Evolutionary conservation across 2,329 filamentous ascomycete genomes (phyloP), one percentile per base, ranked within the genome.

Genomic region (Colletotrichum limetticola): DNA sequence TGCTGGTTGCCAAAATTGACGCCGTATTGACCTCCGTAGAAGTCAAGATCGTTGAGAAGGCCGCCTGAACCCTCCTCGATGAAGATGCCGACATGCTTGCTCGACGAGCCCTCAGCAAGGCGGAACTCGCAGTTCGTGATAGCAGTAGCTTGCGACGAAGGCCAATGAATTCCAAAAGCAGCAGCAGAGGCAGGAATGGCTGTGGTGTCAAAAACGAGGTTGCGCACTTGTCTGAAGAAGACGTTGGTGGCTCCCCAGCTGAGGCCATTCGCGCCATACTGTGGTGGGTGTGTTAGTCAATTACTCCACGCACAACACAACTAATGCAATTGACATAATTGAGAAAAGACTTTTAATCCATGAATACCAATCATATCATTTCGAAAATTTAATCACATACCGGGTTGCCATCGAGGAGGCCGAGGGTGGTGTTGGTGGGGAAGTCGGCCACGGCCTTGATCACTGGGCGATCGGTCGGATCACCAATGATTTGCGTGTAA

Each of bases 401-500:
- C 53, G 56, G 62, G 61, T 88, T 84, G 3, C 83, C 84, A 59
- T 89, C 86, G 24, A 89, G 83, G 46, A 89, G 79, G 5, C 84
- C 85, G 22, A 86, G 82, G 35, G 79, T 84, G 30, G 74, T 75
- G 19, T 77, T 70, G 11, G 77, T 76, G 9, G 77, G 76, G 76
- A 92, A 92, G 49, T 79, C 82, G 0, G 85, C 73, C 1, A 85
- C 82, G 2, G 89, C 89, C 76, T 88, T 88, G 66, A 92, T 85
- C 3, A 86, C 85, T 6, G 93, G 85, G 69, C 88, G 85, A 74
- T 87, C 81, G 24, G 85, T 86, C 11, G 92, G 90, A 80, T 95
- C 92, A 53, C 93, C 94, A 35, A 95, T 87, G 74, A 97, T 87
- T 80, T 94, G 92, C 1, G 94, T 95, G 80, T 95, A 94, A 84